Evolutionary conservation across 2,329 filamentous ascomycete genomes (phyloP).

Genomic region (Fusarium torulosum): DNA sequence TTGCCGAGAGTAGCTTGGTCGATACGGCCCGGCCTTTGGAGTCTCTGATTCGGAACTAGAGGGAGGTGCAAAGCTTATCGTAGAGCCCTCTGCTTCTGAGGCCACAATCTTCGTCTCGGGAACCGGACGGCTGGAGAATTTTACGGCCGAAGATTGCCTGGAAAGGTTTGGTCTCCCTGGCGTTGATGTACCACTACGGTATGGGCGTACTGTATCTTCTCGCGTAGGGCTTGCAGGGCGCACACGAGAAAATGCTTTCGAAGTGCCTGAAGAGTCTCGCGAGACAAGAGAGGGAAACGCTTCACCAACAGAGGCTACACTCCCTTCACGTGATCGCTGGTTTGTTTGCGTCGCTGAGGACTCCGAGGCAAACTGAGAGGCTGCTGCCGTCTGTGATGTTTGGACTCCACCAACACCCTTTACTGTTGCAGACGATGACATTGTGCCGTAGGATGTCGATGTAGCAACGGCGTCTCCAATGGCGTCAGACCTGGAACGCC

Average conservation of each 20-base stretch:
- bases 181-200: slow-evolving; percentile 43
- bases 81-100: slow-evolving; percentile 67
- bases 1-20: slow-evolving; percentile 56
- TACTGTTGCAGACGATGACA: slow-evolving; percentile 47
- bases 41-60: slow-evolving; percentile 46
- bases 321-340: background rate
- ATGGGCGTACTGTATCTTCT: slow-evolving; percentile 38
- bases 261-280: slow-evolving; percentile 20
- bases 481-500: slow-evolving; percentile 29
- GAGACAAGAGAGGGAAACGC: slow-evolving; percentile 44
- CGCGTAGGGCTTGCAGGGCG: slow-evolving; percentile 47
- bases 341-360: slow-evolving; percentile 1
- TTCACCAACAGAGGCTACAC: slow-evolving; percentile 29
- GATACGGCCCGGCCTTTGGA: slow-evolving; percentile 49
- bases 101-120: slow-evolving; percentile 76
- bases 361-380: slow-evolving; percentile 27
- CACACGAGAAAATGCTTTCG: slow-evolving; percentile 29
- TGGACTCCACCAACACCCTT: slow-evolving; percentile 24
- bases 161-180: slow-evolving; percentile 62
- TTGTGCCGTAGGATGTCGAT: slow-evolving; percentile 52
- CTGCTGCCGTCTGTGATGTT: slow-evolving; percentile 17
- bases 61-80: slow-evolving; percentile 75
- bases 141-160: slow-evolving; percentile 65
- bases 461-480: slow-evolving; percentile 25
- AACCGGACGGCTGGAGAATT: slow-evolving; percentile 79